These are phyloP conservation scores for Aspergillus unguis DNA, from an alignment of 2,329 filamentous ascomycete genomes.

Conservation along the genomic window DNA sequence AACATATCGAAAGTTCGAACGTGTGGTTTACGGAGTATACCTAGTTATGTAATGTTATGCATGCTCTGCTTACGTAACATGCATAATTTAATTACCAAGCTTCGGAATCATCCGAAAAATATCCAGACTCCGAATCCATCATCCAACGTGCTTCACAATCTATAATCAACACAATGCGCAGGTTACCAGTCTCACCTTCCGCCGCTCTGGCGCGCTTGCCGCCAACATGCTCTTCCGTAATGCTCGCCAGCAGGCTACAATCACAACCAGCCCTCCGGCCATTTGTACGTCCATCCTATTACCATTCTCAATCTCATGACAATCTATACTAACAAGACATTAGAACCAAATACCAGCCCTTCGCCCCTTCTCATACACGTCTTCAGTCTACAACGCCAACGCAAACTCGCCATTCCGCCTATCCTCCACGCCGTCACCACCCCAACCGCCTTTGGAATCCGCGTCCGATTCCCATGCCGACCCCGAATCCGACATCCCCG, in stretches of 20 bases:
- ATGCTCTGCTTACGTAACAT: too few species aligned
- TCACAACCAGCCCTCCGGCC: background rate
- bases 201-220: background rate
- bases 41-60: too few species aligned
- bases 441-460: background rate
- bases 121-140: background rate
- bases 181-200: background rate
- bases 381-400: background rate
- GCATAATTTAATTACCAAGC: too few species aligned
- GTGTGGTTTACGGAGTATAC: too few species aligned
- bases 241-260: slow-evolving; percentile 5
- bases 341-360: background rate
- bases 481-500: background rate
- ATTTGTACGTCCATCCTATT: background rate
- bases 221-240: background rate
- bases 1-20: too few species aligned
- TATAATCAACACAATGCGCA: slow-evolving; percentile 2
- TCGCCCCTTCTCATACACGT: too few species aligned
- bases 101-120: background rate
- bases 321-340: background rate
- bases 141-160: background rate
- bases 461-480: background rate
- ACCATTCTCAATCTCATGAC: background rate
- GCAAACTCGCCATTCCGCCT: slow-evolving; percentile 17
- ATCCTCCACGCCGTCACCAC: slow-evolving; percentile 5